A percentile compares a stretch with the other conserved stretches of the same genome.
phyloP scores from a whole-genome alignment of 306 rosid species.

The Arachis hypogaea region DNA sequence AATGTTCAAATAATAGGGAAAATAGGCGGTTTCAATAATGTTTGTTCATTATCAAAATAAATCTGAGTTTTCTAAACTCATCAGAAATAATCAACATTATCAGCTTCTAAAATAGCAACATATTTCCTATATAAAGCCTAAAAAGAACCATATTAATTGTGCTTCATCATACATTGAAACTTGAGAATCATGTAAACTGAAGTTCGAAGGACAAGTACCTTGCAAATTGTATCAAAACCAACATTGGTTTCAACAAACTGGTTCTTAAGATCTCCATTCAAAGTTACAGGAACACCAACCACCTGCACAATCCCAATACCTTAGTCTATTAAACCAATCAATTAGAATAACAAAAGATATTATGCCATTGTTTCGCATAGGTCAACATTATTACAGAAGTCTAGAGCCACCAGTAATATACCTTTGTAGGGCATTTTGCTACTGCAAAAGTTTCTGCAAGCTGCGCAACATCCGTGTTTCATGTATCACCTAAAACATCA shows the following conservation, averaged over 20 bases:
- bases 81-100: neutral
- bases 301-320: slow-evolving; percentile 58
- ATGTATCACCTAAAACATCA: slow-evolving; percentile 79
- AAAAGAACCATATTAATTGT: slow-evolving; percentile 1
- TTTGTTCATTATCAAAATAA: too few species aligned
- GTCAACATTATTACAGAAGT: slow-evolving; percentile 11
- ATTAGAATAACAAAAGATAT: neutral
- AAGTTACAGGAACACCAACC: slow-evolving; percentile 97
- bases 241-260: slow-evolving; percentile 96
- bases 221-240: slow-evolving; percentile 94
- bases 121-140: slow-evolving; percentile 1
- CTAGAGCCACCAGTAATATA: slow-evolving; percentile 21
- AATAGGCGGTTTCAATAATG: too few species aligned
- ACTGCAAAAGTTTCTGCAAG: slow-evolving; percentile 96
- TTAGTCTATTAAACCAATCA: neutral
- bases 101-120: neutral
- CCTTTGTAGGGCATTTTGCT: slow-evolving; percentile 93
- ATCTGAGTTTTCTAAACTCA: too few species aligned
- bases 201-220: slow-evolving; percentile 57
- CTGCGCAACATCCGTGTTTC: slow-evolving; percentile 98
- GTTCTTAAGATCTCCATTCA: slow-evolving; percentile 97
- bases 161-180: slow-evolving; percentile 15
- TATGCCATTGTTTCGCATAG: neutral
- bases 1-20: too few species aligned
- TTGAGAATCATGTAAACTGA: slow-evolving; percentile 12